Evolutionary conservation across 2,329 filamentous ascomycete genomes (phyloP).

Genomic region (Alternaria arbusti): DNA sequence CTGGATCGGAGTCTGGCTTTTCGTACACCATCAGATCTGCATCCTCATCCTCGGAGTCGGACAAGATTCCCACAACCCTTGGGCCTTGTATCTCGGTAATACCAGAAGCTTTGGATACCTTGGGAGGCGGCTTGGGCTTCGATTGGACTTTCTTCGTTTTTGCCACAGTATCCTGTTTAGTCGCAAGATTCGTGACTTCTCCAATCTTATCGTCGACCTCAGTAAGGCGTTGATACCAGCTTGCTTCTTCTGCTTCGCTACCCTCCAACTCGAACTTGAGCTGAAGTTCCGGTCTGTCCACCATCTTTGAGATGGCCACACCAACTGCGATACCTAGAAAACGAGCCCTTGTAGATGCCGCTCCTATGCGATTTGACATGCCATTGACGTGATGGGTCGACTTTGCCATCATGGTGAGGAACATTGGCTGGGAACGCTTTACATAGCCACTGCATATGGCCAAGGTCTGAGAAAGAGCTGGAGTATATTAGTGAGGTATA

Average conservation of each 20-base stretch:
- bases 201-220: constrained; percentile 69
- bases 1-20: constrained; percentile 85
- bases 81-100: constrained; percentile 42
- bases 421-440: constrained; percentile 68
- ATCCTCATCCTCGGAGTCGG: constrained; percentile 56
- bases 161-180: not conserved
- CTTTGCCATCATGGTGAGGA: constrained; percentile 71
- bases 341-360: constrained; percentile 75
- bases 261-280: constrained; percentile 88
- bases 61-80: constrained; percentile 61
- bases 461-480: constrained; percentile 80
- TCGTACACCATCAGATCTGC: constrained; percentile 77
- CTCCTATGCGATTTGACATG: constrained; percentile 83
- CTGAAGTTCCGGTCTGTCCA: constrained; percentile 70
- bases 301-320: constrained; percentile 70
- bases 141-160: not conserved
- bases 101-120: constrained; percentile 11
- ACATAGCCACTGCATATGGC: constrained; percentile 80
- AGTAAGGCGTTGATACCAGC: constrained; percentile 74
- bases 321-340: constrained; percentile 90
- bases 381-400: constrained; percentile 76
- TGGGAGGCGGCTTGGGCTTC: constrained; percentile 16
- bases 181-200: constrained; percentile 24
- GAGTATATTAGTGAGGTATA: constrained; percentile 21
- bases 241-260: constrained; percentile 72